phyloP scores from a whole-genome alignment of 2,329 filamentous ascomycete genomes.

The Coleophoma cylindrospora region DNA sequence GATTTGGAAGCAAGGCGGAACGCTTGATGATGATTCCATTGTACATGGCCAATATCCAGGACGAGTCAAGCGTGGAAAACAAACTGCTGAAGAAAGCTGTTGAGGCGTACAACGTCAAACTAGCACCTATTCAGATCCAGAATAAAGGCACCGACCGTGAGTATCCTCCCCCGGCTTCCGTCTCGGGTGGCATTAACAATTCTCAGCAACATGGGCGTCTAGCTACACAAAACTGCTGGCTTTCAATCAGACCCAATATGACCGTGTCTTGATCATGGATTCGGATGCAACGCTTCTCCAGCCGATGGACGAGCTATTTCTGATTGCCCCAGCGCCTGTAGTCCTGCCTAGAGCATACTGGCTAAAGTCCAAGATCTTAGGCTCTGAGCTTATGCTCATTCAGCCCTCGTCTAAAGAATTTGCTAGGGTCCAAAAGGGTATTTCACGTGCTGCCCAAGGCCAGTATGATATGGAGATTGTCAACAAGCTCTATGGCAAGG shows the following conservation, averaged over 20 bases:
- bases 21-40: slow-evolving; percentile 33
- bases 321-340: slow-evolving; percentile 44
- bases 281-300: slow-evolving; percentile 25
- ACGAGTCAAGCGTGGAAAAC: slow-evolving; percentile 24
- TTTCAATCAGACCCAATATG: slow-evolving; percentile 61
- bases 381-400: slow-evolving; percentile 52
- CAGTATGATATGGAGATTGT: slow-evolving; percentile 57
- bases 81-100: slow-evolving; percentile 35
- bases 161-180: slow-evolving; percentile 2
- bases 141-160: slow-evolving; percentile 30
- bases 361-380: slow-evolving; percentile 38
- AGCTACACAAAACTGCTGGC: slow-evolving; percentile 65
- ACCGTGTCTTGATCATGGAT: slow-evolving; percentile 9
- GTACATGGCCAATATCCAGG: slow-evolving; percentile 23
- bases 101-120: slow-evolving; percentile 38
- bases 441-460: slow-evolving; percentile 12
- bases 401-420: slow-evolving; percentile 48
- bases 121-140: slow-evolving; percentile 37
- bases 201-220: slow-evolving; percentile 50
- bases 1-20: slow-evolving; percentile 36
- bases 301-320: slow-evolving; percentile 55
- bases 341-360: slow-evolving; percentile 61
- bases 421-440: slow-evolving; percentile 23
- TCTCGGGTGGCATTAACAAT: slow-evolving; percentile 3
- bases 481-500: slow-evolving; percentile 20